These are phyloP conservation scores for Penicillium cosmopolitanum DNA, from an alignment of 495 filamentous ascomycete genomes.

Conservation along the genomic window DNA sequence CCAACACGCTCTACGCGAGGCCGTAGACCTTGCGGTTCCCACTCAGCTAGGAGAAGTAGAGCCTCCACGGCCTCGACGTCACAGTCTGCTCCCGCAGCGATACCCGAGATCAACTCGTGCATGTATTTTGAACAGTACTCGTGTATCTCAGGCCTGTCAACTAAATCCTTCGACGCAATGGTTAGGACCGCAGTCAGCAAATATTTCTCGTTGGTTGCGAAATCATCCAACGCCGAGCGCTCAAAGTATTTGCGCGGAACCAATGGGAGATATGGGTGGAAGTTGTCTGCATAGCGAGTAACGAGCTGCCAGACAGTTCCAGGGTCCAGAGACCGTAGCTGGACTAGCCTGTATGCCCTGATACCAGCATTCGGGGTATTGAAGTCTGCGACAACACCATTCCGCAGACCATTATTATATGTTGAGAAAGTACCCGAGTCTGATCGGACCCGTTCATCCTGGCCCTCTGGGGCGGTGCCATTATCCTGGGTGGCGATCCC, in stretches of 20 bases:
- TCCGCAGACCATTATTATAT: constrained; percentile 35
- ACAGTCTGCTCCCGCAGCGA: constrained; percentile 62
- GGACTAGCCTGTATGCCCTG: constrained; percentile 54
- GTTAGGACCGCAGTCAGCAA: constrained; percentile 65
- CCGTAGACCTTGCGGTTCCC: constrained; percentile 63
- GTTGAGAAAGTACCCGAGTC: constrained; percentile 30
- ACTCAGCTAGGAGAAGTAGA: constrained; percentile 64
- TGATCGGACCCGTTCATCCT: constrained; percentile 26
- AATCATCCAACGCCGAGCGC: constrained; percentile 48
- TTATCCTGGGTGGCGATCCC: constrained; percentile 42
- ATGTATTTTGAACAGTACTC: constrained; percentile 65
- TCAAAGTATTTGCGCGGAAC: constrained; percentile 60
- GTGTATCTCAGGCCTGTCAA: constrained; percentile 58
- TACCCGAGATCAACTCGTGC: constrained; percentile 62
- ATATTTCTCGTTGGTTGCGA: constrained; percentile 58
- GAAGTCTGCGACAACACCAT: constrained; percentile 34
- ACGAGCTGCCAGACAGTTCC: constrained; percentile 55
- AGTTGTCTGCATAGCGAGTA: constrained; percentile 55
- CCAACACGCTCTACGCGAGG: constrained; percentile 57
- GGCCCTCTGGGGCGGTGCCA: constrained; percentile 23
- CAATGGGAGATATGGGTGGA: constrained; percentile 66
- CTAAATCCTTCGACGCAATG: constrained; percentile 63
- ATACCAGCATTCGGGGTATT: constrained; percentile 36
- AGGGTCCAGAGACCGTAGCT: constrained; percentile 51
- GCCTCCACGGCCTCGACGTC: constrained; percentile 68